Conservation (phyloP, 1,139 yeast species). For the Blastobotrys buckinghamii region DNA sequence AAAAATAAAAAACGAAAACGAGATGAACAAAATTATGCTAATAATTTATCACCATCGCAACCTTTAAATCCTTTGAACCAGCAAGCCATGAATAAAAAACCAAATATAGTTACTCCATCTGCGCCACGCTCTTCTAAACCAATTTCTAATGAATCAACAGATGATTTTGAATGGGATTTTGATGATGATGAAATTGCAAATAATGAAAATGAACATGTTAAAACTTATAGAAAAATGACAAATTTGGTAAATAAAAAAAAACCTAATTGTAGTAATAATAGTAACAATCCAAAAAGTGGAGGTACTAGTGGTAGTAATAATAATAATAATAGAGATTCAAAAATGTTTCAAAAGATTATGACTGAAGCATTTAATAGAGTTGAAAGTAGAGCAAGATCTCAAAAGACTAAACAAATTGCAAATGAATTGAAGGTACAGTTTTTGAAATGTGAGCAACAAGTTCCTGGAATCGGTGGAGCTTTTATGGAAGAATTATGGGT, state of each 20-base stretch:
- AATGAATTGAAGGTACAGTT: constrained; percentile 10
- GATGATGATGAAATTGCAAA: constrained; percentile 5
- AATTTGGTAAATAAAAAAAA: not conserved
- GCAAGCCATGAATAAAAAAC: not conserved
- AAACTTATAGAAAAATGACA: constrained; percentile 9
- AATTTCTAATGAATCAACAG: not conserved
- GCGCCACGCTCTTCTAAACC: too few relatives aligned
- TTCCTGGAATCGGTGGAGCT: constrained; percentile 60
- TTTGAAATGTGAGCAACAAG: constrained; percentile 41
- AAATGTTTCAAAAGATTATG: constrained; percentile 7
- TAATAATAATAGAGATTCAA: constrained; percentile 5
- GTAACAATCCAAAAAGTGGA: not conserved
- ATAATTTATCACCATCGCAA: too few relatives aligned
- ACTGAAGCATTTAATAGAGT: constrained; percentile 15
- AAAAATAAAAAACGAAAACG: not conserved
- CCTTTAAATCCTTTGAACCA: not conserved
- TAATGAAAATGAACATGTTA: constrained; percentile 6
- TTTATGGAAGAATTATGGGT: constrained; percentile 53
- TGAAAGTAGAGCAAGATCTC: constrained; percentile 12
- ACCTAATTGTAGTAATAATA: not conserved
- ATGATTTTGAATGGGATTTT: constrained; percentile 12
- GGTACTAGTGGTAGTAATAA: not conserved
- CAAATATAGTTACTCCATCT: not conserved
- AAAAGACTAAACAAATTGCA: constrained; percentile 8
- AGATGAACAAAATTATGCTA: not conserved